Conservation (phyloP, 164 flowering plant species). For the Sextonia rubra region DNA sequence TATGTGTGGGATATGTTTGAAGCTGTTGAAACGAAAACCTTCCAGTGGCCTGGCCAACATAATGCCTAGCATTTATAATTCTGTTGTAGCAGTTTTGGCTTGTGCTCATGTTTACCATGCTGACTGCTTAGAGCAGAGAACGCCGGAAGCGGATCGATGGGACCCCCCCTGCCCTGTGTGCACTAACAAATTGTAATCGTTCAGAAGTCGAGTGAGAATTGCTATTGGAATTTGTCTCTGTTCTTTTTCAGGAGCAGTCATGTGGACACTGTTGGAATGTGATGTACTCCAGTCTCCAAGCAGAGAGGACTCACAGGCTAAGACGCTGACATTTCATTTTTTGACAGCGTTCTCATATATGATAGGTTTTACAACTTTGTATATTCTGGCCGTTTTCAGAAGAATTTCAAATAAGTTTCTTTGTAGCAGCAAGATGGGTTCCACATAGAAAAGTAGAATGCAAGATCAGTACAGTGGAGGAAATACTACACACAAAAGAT, state of each 20-base stretch:
- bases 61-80: slow-evolving; percentile 23
- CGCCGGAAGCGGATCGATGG: slow-evolving; percentile 27
- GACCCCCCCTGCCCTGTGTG: slow-evolving; percentile 68
- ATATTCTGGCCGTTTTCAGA: background rate
- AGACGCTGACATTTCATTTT: background rate
- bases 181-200: slow-evolving; percentile 4
- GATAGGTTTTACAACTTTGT: background rate
- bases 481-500: background rate
- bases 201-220: background rate
- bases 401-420: background rate
- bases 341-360: background rate
- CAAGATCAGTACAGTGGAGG: too few relatives aligned
- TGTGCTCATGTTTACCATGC: slow-evolving; percentile 71
- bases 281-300: background rate
- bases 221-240: background rate
- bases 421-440: background rate
- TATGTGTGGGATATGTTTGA: slow-evolving; percentile 51
- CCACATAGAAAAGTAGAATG: background rate
- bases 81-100: slow-evolving; percentile 59
- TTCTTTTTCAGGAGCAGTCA: slow-evolving; percentile 13
- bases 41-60: slow-evolving; percentile 18
- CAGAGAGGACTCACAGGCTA: slow-evolving; percentile 3
- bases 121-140: slow-evolving; percentile 57
- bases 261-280: background rate
- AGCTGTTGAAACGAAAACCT: slow-evolving; percentile 33